phyloP scores from a whole-genome alignment of 495 filamentous ascomycete species.

The Immersiella caudata region DNA sequence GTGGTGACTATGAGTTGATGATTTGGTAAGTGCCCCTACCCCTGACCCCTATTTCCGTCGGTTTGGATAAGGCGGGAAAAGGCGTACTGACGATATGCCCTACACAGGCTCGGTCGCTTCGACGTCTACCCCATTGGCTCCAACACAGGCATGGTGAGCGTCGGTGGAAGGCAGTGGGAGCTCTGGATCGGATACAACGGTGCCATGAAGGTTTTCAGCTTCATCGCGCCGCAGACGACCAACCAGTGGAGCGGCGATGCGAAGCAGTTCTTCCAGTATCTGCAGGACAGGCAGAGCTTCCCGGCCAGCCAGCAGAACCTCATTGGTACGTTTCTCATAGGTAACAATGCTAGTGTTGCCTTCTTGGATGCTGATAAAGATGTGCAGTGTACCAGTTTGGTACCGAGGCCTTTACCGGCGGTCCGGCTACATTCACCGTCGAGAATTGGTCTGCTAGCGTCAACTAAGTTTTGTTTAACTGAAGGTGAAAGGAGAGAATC shows the following conservation, averaged over 20 bases:
- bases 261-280: conserved; percentile 49
- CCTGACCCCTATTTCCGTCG: background rate
- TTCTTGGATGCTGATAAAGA: conserved; percentile 10
- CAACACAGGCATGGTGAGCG: conserved; percentile 31
- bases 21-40: conserved; percentile 43
- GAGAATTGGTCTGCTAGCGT: background rate
- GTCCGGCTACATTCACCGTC: conserved; percentile 8
- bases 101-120: conserved; percentile 39
- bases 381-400: conserved; percentile 46
- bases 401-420: conserved; percentile 48
- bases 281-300: conserved; percentile 41
- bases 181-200: conserved; percentile 46
- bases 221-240: conserved; percentile 38
- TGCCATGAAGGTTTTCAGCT: conserved; percentile 50
- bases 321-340: conserved; percentile 42
- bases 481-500: background rate
- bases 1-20: conserved; percentile 55
- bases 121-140: conserved; percentile 48
- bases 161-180: conserved; percentile 43
- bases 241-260: conserved; percentile 43
- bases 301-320: conserved; percentile 48
- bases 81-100: background rate
- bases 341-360: background rate
- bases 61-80: background rate
- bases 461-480: conserved; percentile 1